A percentile compares a stretch with the other conserved stretches of the same genome.
Conservation (phyloP, 345 rosid genomes). For the Ceriops zippeliana region DNA sequence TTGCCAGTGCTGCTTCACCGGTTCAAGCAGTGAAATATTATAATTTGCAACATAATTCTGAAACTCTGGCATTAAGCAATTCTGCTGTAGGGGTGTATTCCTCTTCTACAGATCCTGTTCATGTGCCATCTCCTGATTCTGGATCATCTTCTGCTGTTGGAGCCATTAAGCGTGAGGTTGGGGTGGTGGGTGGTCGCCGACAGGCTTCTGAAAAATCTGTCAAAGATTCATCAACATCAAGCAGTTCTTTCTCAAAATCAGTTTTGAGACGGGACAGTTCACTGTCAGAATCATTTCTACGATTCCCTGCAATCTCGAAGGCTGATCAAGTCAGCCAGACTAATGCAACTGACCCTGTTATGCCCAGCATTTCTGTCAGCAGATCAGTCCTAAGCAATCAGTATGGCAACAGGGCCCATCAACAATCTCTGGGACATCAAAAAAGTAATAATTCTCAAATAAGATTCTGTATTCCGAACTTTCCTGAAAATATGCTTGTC, state of each 20-base stretch:
- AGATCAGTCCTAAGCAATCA: slow-evolving; percentile 49
- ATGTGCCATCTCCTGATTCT: slow-evolving; percentile 90
- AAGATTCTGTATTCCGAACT: not conserved
- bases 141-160: slow-evolving; percentile 71
- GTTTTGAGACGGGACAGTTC: slow-evolving; percentile 45
- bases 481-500: not conserved
- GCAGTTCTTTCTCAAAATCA: slow-evolving; percentile 43
- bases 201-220: slow-evolving; percentile 48
- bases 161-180: slow-evolving; percentile 92
- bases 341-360: slow-evolving; percentile 39
- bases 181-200: slow-evolving; percentile 67
- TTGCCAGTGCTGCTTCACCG: slow-evolving; percentile 28
- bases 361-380: slow-evolving; percentile 39
- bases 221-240: slow-evolving; percentile 43
- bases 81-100: slow-evolving; percentile 76
- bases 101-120: slow-evolving; percentile 88
- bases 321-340: slow-evolving; percentile 45
- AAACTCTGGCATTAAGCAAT: slow-evolving; percentile 47
- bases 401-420: slow-evolving; percentile 50
- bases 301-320: slow-evolving; percentile 50
- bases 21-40: slow-evolving; percentile 34
- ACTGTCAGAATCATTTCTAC: slow-evolving; percentile 50
- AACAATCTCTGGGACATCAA: slow-evolving; percentile 50
- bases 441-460: slow-evolving; percentile 41
- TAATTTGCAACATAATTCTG: slow-evolving; percentile 35